Percentiles rank a stretch among this genome's conserved stretches.
Conservation (phyloP, 1,284 basidiomycete genomes). For the Trametes versicolor region DNA sequence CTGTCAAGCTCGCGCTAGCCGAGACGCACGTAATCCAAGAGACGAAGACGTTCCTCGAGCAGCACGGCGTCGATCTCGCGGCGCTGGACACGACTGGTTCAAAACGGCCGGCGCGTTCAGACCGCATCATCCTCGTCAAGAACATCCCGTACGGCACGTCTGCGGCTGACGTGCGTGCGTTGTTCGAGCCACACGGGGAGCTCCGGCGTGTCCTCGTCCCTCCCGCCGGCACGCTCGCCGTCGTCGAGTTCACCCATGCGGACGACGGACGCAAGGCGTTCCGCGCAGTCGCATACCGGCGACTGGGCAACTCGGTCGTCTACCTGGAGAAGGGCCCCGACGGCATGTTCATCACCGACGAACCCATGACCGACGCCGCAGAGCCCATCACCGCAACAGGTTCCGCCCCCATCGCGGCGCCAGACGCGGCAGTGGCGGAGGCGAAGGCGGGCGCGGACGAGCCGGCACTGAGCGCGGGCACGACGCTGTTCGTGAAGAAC, state of each 20-base stretch:
- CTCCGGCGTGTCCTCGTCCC: constrained; percentile 87
- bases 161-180: constrained; percentile 73
- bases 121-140: constrained; percentile 92
- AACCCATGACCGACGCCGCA: constrained; percentile 19
- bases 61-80: constrained; percentile 71
- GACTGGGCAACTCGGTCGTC: constrained; percentile 89
- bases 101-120: constrained; percentile 61
- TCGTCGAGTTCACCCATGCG: constrained; percentile 86
- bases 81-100: constrained; percentile 60
- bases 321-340: constrained; percentile 95
- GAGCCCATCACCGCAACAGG: constrained; percentile 35
- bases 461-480: constrained; percentile 67
- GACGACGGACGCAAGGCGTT: constrained; percentile 83
- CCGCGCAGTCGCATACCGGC: constrained; percentile 85
- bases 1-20: constrained; percentile 94
- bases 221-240: constrained; percentile 93
- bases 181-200: constrained; percentile 85
- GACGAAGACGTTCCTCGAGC: constrained; percentile 90
- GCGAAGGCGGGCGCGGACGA: constrained; percentile 52
- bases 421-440: constrained; percentile 28
- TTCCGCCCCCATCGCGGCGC: constrained; percentile 25
- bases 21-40: constrained; percentile 97
- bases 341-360: constrained; percentile 70
- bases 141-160: constrained; percentile 96
- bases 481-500: constrained; percentile 96